Evolutionary conservation across 306 rosid genomes (phyloP), one percentile per base, ranked within the genome.

Genomic region (Prunus mira): DNA sequence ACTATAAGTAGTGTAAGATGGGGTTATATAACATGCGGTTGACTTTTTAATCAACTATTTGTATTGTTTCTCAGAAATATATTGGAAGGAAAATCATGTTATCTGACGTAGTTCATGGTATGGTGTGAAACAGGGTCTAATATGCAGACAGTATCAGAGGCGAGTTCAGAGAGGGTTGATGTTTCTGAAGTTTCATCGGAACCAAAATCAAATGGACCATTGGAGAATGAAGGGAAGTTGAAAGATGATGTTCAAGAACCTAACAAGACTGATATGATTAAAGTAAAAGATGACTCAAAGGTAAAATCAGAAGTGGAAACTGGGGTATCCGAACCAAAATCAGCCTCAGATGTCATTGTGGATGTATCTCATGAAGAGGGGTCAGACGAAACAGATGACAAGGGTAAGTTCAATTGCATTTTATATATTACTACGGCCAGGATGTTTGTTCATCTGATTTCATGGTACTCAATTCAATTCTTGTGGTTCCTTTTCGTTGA

Each of bases 121-220:
- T 76, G 55, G 17, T 67, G 10, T 73, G 30, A 27, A 66, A 19
- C 84, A 88, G 96, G 86, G 5, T 19, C 73, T 72, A 58, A 68
- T 75, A 69, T 17, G 55, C 79, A 69, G 65, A 32, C 76, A 0
- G 52, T 12, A 3, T 71, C 84, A 66, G 82, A 70, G 74, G 56
- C 46, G 18, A 84, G 63, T 56, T 70, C 87, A 1, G 83, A 75
- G 38, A 80, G 70, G 32, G 34, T 51, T 0, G 78, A 76, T 62
- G 85, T 77, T 34, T 32, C 43, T 10, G 90, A 89, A 70, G 81
- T 78, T 47, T 71, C 74, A 52, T 86, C 84, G 6, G 63, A 46
- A 32, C 43, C 65, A 32, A 69, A 80, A 49, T 49, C 79, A 60
- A 11, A 32, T 38, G 79, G 50, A 62, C 32, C 69, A 49, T 6